Conservation (phyloP, 208 protist genomes). For the Novymonas esmeraldas region DNA sequence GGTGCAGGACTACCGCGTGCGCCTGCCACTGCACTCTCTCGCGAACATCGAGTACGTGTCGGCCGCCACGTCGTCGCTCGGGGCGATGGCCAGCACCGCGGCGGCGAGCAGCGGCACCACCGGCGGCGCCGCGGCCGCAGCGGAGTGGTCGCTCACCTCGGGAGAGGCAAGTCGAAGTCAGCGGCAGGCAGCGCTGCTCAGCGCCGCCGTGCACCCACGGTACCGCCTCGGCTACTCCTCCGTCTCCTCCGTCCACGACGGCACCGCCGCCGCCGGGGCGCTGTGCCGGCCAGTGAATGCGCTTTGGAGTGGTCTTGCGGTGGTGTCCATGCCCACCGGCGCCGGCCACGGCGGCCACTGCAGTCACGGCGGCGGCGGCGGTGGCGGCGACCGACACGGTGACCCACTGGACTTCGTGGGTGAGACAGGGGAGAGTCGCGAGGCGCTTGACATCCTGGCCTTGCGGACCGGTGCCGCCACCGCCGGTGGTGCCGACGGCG, state of each 20-base stretch:
- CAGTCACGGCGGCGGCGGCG: slow-evolving; percentile 21
- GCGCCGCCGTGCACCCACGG: slow-evolving; percentile 16
- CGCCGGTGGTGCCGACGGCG: background rate
- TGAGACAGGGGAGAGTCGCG: background rate
- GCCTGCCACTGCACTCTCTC: slow-evolving; percentile 61
- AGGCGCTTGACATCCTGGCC: background rate
- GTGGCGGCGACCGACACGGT: background rate
- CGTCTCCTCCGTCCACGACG: background rate
- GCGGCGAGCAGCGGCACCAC: background rate
- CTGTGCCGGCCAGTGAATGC: slow-evolving; percentile 16
- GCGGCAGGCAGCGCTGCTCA: slow-evolving; percentile 14
- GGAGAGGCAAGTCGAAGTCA: slow-evolving; percentile 10
- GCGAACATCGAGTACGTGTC: slow-evolving; percentile 87
- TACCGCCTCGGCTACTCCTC: slow-evolving; percentile 25
- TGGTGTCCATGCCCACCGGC: slow-evolving; percentile 15
- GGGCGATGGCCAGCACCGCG: background rate
- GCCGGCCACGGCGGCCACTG: slow-evolving; percentile 1
- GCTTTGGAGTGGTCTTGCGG: slow-evolving; percentile 26
- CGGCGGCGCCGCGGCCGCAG: background rate
- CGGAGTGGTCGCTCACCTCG: slow-evolving; percentile 7
- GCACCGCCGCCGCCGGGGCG: background rate
- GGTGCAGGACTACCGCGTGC: slow-evolving; percentile 43
- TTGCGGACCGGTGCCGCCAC: background rate
- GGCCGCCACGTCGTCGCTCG: slow-evolving; percentile 49
- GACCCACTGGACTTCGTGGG: background rate